Percentiles rank a stretch among this genome's conserved stretches.
These are phyloP conservation scores for Osmanthus fragrans DNA, from an alignment of 257 asterid species.

Conservation along the genomic window DNA sequence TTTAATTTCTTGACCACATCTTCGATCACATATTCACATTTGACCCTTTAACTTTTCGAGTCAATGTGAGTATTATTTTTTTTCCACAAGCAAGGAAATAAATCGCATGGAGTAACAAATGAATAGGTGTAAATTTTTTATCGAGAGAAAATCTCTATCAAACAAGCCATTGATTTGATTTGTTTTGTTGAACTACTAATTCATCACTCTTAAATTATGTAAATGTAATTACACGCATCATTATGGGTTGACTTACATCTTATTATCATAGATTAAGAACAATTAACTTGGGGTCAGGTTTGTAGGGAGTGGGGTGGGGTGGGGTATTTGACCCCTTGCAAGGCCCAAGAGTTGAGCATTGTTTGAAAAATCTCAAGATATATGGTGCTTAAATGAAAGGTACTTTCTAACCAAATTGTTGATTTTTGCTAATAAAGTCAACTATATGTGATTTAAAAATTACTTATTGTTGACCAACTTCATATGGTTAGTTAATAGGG, in stretches of 20 bases:
- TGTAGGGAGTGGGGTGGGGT: no score
- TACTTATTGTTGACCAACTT: conserved; percentile 21
- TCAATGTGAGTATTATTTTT: no score
- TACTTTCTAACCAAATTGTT: conserved; percentile 27
- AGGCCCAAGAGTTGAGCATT: conserved; percentile 30
- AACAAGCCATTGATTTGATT: no score
- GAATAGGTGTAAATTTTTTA: no score
- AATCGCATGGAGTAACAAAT: no score
- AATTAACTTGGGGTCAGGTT: neutral
- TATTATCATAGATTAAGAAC: no score
- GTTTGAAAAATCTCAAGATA: conserved; percentile 7
- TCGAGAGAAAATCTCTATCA: no score
- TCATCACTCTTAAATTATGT: neutral
- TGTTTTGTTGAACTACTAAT: neutral
- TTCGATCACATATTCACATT: no score
- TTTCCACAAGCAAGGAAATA: no score
- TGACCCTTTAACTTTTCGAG: no score
- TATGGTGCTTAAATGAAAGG: conserved; percentile 16
- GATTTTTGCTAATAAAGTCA: conserved; percentile 18
- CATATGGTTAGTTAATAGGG: neutral
- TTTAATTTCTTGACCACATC: no score
- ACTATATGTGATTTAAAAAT: conserved; percentile 1
- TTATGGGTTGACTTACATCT: neutral
- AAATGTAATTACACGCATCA: neutral
- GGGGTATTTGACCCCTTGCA: conserved; percentile 17